phyloP scores from a whole-genome alignment of 2,329 filamentous ascomycete species.

The Chaetomium sp. region DNA sequence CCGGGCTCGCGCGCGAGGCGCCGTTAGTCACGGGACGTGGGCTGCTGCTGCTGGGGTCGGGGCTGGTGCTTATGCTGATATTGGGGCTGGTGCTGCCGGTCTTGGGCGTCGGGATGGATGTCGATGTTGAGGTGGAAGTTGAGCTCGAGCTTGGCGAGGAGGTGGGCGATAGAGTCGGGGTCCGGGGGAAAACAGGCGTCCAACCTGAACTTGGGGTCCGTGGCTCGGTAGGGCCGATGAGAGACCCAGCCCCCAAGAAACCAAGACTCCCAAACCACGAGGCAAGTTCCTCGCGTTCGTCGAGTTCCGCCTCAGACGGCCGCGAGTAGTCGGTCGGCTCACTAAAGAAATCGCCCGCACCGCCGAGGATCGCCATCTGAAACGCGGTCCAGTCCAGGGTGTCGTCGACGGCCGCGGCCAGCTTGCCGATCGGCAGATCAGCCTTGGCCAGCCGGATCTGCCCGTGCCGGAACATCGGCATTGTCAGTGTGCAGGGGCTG shows the following conservation, averaged over 20 bases:
- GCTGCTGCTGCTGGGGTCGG: conserved; percentile 7
- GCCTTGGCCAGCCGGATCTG: conserved; percentile 46
- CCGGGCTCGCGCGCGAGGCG: conserved; percentile 5
- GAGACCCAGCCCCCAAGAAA: conserved; percentile 37
- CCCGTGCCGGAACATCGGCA: conserved; percentile 47
- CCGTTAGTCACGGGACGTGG: conserved; percentile 16
- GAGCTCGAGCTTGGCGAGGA: conserved; percentile 14
- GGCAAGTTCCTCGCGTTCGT: conserved; percentile 42
- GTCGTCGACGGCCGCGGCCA: conserved; percentile 39
- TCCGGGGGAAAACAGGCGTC: conserved; percentile 8
- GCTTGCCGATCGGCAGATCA: conserved; percentile 30
- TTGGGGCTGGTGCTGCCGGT: too few relatives aligned
- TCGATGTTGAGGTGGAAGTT: too few relatives aligned
- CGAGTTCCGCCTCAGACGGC: conserved; percentile 32
- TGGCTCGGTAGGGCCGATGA: conserved; percentile 24
- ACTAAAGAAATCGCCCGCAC: conserved; percentile 45
- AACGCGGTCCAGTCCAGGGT: conserved; percentile 58
- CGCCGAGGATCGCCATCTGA: conserved; percentile 57
- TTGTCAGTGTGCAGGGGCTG: conserved; percentile 43
- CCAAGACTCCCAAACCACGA: conserved; percentile 48
- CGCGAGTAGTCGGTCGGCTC: conserved; percentile 38
- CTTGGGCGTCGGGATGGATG: too few relatives aligned
- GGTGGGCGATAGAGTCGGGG: conserved; percentile 4
- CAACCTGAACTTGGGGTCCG: conserved; percentile 5
- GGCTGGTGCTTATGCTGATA: too few relatives aligned